phyloP scores from a whole-genome alignment of 768 basidiomycete species.

The Leccinum truebloodii region DNA sequence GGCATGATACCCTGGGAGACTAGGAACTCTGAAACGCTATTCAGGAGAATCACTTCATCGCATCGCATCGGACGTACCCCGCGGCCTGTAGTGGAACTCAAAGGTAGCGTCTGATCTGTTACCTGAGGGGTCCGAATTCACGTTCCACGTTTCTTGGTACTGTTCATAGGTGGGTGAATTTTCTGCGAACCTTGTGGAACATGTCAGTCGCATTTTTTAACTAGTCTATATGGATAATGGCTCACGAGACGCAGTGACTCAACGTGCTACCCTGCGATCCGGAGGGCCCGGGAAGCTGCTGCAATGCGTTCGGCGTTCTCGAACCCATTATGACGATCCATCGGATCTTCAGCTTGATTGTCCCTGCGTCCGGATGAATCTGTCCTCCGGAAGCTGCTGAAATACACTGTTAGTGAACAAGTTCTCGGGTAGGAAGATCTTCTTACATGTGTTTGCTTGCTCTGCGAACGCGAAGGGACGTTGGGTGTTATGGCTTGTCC shows the following conservation, averaged over 20 bases:
- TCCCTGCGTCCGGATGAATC: constrained; percentile 44
- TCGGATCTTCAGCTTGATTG: constrained; percentile 53
- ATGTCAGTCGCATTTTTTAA: constrained; percentile 5
- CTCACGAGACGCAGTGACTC: constrained; percentile 51
- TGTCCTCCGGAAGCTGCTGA: constrained; percentile 20
- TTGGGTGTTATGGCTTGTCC: constrained; percentile 51
- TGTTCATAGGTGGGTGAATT: constrained; percentile 37
- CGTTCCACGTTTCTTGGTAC: constrained; percentile 52
- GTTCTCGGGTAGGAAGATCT: neutral
- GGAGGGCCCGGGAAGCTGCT: constrained; percentile 36
- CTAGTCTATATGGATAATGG: neutral
- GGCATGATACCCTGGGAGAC: constrained; percentile 52
- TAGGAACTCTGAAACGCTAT: constrained; percentile 44
- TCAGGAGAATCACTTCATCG: neutral
- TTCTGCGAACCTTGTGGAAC: constrained; percentile 48
- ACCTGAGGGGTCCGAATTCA: constrained; percentile 41
- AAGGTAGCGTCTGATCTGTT: constrained; percentile 61
- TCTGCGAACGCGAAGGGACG: constrained; percentile 62
- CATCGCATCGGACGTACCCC: constrained; percentile 37
- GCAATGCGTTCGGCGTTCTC: constrained; percentile 46
- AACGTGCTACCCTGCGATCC: constrained; percentile 40
- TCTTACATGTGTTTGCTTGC: constrained; percentile 40
- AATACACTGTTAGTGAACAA: neutral
- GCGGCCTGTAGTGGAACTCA: constrained; percentile 62
- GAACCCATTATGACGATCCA: constrained; percentile 30